phyloP scores from a whole-genome alignment of 257 asterid species.

The Haberlea rhodopensis region DNA sequence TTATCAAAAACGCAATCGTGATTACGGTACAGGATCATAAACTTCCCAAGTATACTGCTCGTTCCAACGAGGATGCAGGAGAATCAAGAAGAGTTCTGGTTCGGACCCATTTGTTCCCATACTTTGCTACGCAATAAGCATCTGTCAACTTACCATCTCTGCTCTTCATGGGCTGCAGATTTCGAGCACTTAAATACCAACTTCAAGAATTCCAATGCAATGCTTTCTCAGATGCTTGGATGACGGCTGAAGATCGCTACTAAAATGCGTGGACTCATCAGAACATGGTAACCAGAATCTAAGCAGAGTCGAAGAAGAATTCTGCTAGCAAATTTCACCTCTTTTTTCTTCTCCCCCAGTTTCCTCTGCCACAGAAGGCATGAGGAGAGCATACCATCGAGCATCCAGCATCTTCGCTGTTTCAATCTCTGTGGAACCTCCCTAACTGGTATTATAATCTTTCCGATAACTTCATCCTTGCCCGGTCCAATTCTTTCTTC shows the following conservation, averaged over 20 bases:
- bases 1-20: slow-evolving; percentile 82
- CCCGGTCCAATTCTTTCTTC: slow-evolving; percentile 59
- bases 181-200: slow-evolving; percentile 79
- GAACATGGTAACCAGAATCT: slow-evolving; percentile 86
- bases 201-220: slow-evolving; percentile 76
- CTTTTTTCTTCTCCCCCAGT: slow-evolving; percentile 61
- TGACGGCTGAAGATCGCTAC: slow-evolving; percentile 86
- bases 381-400: slow-evolving; percentile 61
- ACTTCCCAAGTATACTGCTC: slow-evolving; percentile 99
- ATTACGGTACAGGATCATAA: slow-evolving; percentile 75
- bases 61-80: slow-evolving; percentile 75
- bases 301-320: slow-evolving; percentile 60
- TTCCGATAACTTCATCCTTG: slow-evolving; percentile 53
- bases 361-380: slow-evolving; percentile 46
- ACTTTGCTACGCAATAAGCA: slow-evolving; percentile 90
- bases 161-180: slow-evolving; percentile 70
- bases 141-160: slow-evolving; percentile 75
- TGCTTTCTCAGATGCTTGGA: slow-evolving; percentile 62
- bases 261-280: slow-evolving; percentile 76
- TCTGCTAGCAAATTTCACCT: slow-evolving; percentile 70
- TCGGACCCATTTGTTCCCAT: slow-evolving; percentile 95
- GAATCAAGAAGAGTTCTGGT: slow-evolving; percentile 80
- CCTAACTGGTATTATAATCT: slow-evolving; percentile 53
- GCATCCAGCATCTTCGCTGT: slow-evolving; percentile 56
- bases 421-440: slow-evolving; percentile 50